These are phyloP conservation scores for Westerdykella sp. DNA, from an alignment of 2,329 filamentous ascomycete species.

Conservation along the genomic window DNA sequence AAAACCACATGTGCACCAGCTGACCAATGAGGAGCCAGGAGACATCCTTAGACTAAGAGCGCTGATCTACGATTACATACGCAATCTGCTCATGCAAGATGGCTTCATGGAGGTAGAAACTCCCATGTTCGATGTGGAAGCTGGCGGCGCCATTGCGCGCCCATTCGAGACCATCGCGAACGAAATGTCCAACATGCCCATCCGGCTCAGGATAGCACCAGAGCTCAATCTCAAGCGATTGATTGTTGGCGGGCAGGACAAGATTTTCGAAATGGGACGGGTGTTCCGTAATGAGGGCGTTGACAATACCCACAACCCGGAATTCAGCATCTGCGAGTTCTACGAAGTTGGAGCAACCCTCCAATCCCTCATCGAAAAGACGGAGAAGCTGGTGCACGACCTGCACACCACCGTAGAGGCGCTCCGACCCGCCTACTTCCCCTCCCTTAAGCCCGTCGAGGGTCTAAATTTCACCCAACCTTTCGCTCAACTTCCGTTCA, in stretches of 20 bases:
- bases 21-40: constrained; percentile 63
- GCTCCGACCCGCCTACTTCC: constrained; percentile 39
- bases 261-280: constrained; percentile 87
- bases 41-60: constrained; percentile 70
- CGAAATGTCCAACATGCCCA: constrained; percentile 63
- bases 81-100: constrained; percentile 63
- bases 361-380: constrained; percentile 65
- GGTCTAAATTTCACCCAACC: constrained; percentile 52
- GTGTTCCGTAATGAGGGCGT: constrained; percentile 86
- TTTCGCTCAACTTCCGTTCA: constrained; percentile 68
- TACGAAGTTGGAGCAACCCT: constrained; percentile 82
- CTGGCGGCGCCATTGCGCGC: constrained; percentile 80
- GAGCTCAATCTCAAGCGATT: constrained; percentile 93
- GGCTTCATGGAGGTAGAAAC: constrained; percentile 85
- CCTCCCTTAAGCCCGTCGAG: constrained; percentile 37
- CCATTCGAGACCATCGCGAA: constrained; percentile 78
- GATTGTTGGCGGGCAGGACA: constrained; percentile 80
- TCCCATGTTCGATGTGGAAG: constrained; percentile 73
- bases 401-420: constrained; percentile 35
- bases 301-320: constrained; percentile 75
- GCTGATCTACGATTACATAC: constrained; percentile 65
- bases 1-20: constrained; percentile 78
- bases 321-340: constrained; percentile 97
- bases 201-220: constrained; percentile 82
- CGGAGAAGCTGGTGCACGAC: constrained; percentile 60